Conservation (phyloP, 164 flowering plant genomes). For the Akebia trifoliata region DNA sequence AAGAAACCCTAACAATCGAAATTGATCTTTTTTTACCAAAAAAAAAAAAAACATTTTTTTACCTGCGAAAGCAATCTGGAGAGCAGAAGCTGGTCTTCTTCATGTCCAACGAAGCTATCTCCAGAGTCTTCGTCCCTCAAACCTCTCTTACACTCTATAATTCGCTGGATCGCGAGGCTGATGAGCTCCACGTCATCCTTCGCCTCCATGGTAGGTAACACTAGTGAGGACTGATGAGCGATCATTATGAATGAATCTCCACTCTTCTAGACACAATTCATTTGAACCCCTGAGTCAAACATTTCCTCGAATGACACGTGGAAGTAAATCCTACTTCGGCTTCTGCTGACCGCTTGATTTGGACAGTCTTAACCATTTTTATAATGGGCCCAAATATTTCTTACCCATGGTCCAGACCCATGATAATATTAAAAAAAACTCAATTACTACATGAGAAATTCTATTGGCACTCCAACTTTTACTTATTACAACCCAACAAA, state of each 20-base stretch:
- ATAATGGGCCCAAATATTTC: too few species aligned
- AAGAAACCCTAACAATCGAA: neutral
- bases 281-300: neutral
- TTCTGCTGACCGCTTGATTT: too few species aligned
- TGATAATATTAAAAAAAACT: too few species aligned
- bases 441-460: too few species aligned
- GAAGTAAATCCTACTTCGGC: too few species aligned
- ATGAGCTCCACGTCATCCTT: conserved; percentile 20
- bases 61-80: conserved; percentile 18
- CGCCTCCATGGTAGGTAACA: conserved; percentile 14
- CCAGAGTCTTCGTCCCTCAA: neutral
- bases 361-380: too few species aligned
- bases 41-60: neutral
- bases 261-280: neutral
- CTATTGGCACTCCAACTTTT: too few species aligned
- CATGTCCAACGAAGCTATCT: too few species aligned
- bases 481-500: too few species aligned
- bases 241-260: neutral
- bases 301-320: too few species aligned
- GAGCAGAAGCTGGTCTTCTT: conserved; percentile 7
- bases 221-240: neutral
- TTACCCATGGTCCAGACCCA: too few species aligned
- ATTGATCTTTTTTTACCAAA: neutral
- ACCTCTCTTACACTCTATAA: conserved; percentile 22
- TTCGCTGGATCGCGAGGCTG: conserved; percentile 21